Conservation (phyloP, 1,284 basidiomycete genomes). For the Apiotrichum domesticum region DNA sequence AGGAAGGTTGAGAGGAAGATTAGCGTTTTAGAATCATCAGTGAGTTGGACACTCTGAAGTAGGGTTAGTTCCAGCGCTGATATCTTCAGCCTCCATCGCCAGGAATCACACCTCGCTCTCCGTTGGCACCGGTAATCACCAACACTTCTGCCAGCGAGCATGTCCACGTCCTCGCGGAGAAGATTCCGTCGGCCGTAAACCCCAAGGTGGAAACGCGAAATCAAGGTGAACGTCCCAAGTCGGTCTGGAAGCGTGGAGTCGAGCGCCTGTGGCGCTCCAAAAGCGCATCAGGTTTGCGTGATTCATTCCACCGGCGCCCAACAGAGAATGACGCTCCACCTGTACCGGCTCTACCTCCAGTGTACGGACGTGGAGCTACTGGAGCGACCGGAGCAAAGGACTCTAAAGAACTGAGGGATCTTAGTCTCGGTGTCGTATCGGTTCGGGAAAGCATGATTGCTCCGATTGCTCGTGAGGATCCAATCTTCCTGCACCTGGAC, state of each 20-base stretch:
- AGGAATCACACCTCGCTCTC: not conserved
- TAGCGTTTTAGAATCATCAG: not conserved
- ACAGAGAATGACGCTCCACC: constrained; percentile 19
- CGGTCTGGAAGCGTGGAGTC: constrained; percentile 38
- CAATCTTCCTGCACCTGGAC: not conserved
- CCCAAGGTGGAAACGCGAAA: not conserved
- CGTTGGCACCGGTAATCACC: not conserved
- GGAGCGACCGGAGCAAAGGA: no score
- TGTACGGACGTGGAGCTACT: not conserved
- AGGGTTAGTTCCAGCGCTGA: no score
- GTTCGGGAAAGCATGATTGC: not conserved
- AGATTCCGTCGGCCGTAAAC: not conserved
- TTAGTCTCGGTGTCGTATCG: not conserved
- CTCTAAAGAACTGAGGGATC: no score
- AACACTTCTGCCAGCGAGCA: not conserved
- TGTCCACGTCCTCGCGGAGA: not conserved
- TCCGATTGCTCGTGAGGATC: not conserved
- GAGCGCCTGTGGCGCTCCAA: constrained; percentile 40
- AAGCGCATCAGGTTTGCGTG: constrained; percentile 29
- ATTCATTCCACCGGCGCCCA: constrained; percentile 11
- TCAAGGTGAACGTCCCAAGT: constrained; percentile 13
- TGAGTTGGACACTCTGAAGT: not conserved
- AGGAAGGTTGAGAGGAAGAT: not conserved
- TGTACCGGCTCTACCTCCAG: constrained; percentile 18
- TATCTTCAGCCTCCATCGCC: not conserved